These are phyloP conservation scores for Hypomyces rosellus DNA, from an alignment of 2,329 filamentous ascomycete species.

Conservation along the genomic window DNA sequence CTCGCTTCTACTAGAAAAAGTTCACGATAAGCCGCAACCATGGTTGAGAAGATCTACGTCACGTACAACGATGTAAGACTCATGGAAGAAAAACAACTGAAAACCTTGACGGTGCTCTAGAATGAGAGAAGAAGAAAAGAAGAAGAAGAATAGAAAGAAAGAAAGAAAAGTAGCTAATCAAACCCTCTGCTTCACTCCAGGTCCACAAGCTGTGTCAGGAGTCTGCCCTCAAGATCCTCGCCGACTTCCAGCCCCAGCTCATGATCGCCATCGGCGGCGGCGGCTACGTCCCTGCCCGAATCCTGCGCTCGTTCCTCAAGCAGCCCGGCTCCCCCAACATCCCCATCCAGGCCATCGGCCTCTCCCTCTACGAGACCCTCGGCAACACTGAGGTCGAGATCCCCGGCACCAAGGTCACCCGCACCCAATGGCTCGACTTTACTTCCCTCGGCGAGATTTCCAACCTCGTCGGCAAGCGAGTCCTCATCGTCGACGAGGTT, in stretches of 20 bases:
- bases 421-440: slow-evolving; percentile 97
- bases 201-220: slow-evolving; percentile 96
- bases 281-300: slow-evolving; percentile 93
- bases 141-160: too few relatives aligned
- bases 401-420: slow-evolving; percentile 88
- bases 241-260: slow-evolving; percentile 83
- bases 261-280: slow-evolving; percentile 98
- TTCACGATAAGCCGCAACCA: slow-evolving; percentile 37
- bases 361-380: slow-evolving; percentile 92
- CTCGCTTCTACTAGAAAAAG: background rate
- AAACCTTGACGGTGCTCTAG: too few relatives aligned
- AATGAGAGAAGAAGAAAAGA: too few relatives aligned
- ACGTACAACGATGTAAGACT: slow-evolving; percentile 80
- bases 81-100: background rate
- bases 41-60: slow-evolving; percentile 82
- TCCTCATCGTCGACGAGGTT: slow-evolving; percentile 91
- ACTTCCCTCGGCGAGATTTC: slow-evolving; percentile 75
- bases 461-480: slow-evolving; percentile 83
- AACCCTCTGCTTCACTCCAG: slow-evolving; percentile 39
- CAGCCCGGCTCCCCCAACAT: slow-evolving; percentile 83
- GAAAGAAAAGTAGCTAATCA: slow-evolving; percentile 11
- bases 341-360: slow-evolving; percentile 96
- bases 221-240: slow-evolving; percentile 73
- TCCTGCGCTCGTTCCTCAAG: slow-evolving; percentile 96
- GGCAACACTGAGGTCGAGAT: slow-evolving; percentile 55